Base-by-base conservation (phyloP, 768 basidiomycete genomes). In the Boletus coccyginus region DNA sequence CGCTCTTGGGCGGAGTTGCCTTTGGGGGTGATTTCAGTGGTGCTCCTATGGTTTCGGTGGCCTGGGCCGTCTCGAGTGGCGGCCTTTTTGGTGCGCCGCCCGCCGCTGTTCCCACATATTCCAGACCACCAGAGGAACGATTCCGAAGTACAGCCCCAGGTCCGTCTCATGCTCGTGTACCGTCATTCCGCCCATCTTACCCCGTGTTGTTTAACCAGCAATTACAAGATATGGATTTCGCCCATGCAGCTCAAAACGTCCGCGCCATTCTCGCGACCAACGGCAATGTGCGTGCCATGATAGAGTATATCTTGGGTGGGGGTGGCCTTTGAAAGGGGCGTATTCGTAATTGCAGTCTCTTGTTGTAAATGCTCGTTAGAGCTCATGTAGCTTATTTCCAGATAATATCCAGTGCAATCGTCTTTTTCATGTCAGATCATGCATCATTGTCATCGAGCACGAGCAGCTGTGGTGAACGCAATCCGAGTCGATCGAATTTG, bases 151-250 rank as follows among this genome's bases (percentile, higher is more conserved):
- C 91, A 94, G 66, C 75, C 93, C 5, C 87, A 89, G 81, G 90
- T 87, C 0, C 14, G 67, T 60, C 19, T 7, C 14, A n/a, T 17
- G 8, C 14, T 36, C 42, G 1, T 13, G 3, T 39, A 1, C 42
- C 40, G 6, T 3, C 11, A 16, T 42, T 7, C 36, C 7, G 10
- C 10, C 5, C 42, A 1, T 57, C 56, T 48, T 39, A 57, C 41
- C n/a, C 19, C 1, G 10, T 14, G 16, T 40, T n/a, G n/a, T n/a
- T 49, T 19, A 1, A n/a, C 6, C 61, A 93, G 90, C 93, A 95
- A 87, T 71, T 98, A 66, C 88, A 92, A 68, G 91, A 90, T 57
- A 98, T 98, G 96, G 95, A 93, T 2, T 92, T 98, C 72, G 83
- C 80, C 50, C 94, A 96, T 54, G 93, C 93, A 9, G 70, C 82